Evolutionary conservation across 768 basidiomycete species (phyloP).

Genomic region (Mycena sanguinolenta): DNA sequence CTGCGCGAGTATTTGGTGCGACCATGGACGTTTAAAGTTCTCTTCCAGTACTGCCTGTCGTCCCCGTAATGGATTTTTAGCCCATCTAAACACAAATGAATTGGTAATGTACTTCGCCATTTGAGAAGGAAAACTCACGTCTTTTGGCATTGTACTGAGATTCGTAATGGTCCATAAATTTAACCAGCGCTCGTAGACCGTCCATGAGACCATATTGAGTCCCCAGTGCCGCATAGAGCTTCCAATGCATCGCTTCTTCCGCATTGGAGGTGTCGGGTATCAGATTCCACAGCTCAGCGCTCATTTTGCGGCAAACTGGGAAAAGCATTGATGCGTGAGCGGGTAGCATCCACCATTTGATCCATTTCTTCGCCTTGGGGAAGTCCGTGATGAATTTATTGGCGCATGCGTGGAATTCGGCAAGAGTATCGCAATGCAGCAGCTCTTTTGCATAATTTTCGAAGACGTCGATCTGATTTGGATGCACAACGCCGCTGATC

Average conservation of each 20-base stretch:
- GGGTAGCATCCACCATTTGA: slow-evolving; percentile 51
- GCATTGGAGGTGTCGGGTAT: slow-evolving; percentile 39
- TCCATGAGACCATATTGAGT: slow-evolving; percentile 30
- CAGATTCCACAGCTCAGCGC: slow-evolving; percentile 31
- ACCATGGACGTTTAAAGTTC: no score
- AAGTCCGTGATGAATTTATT: slow-evolving; percentile 38
- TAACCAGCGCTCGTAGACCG: not conserved
- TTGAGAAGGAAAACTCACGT: no score
- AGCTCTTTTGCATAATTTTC: slow-evolving; percentile 22
- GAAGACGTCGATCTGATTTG: slow-evolving; percentile 36
- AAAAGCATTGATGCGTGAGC: slow-evolving; percentile 39
- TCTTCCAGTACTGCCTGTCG: slow-evolving; percentile 24
- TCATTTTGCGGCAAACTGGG: slow-evolving; percentile 30
- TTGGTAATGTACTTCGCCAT: no score
- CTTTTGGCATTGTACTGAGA: no score
- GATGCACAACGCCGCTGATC: slow-evolving; percentile 42
- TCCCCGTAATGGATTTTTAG: slow-evolving; percentile 5
- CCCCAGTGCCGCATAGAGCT: no score
- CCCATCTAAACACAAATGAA: no score
- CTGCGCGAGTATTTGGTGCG: no score
- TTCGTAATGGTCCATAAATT: no score
- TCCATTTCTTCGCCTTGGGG: slow-evolving; percentile 44
- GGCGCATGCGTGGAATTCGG: slow-evolving; percentile 31
- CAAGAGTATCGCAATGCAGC: slow-evolving; percentile 11
- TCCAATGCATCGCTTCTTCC: slow-evolving; percentile 40